These are phyloP conservation scores for Nannochloropsis salina DNA, from an alignment of 108 stramenopile species.

Conservation along the genomic window DNA sequence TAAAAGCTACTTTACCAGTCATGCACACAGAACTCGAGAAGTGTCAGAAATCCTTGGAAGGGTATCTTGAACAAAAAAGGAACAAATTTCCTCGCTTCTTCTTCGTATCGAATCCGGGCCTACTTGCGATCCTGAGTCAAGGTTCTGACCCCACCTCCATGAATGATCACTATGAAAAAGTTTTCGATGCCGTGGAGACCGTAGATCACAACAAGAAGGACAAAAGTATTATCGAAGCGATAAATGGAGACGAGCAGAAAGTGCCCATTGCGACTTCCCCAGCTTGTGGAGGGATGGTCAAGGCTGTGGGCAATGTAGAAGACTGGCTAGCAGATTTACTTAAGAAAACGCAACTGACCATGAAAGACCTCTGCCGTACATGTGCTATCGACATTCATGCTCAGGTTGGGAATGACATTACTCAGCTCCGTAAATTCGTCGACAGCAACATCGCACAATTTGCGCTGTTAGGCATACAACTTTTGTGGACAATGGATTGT, in stretches of 20 bases:
- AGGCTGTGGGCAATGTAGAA: constrained; percentile 77
- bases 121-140: constrained; percentile 76
- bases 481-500: constrained; percentile 76
- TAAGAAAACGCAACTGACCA: constrained; percentile 66
- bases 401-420: constrained; percentile 59
- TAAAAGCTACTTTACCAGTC: constrained; percentile 62
- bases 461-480: constrained; percentile 76
- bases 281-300: constrained; percentile 53
- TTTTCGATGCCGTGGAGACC: constrained; percentile 73
- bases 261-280: background rate
- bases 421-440: constrained; percentile 68
- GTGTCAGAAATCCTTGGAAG: constrained; percentile 81
- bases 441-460: constrained; percentile 74
- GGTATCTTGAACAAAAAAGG: constrained; percentile 82
- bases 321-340: constrained; percentile 77
- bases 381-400: constrained; percentile 62
- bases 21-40: constrained; percentile 84
- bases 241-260: constrained; percentile 65
- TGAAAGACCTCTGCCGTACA: constrained; percentile 67
- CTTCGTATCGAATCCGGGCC: constrained; percentile 78
- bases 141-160: constrained; percentile 82
- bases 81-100: constrained; percentile 86
- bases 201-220: constrained; percentile 81
- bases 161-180: constrained; percentile 85
- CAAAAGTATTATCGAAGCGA: constrained; percentile 68